Evolutionary conservation across 176 grass and related monocot genomes (phyloP), one percentile per base, ranked within the genome.

Genomic region (Ensete ventricosum): DNA sequence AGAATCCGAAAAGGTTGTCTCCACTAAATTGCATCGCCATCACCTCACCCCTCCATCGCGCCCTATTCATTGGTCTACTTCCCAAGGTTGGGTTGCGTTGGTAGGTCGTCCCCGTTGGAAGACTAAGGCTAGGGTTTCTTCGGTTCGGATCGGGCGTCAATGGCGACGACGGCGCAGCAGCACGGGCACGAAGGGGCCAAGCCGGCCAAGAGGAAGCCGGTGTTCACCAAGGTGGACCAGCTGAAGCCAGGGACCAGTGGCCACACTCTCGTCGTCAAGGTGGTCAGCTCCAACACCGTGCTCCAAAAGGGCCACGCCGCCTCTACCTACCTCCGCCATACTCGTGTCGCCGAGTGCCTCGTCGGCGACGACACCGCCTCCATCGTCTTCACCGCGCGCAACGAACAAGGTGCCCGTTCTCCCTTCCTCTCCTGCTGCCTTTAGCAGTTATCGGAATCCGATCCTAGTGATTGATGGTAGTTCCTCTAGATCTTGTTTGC

Each of bases 221-320:
- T 96, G 59, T 96, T 96, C 78, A 81, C 75, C 14, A 92, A 96
- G 87, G 89, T 96, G 55, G 89, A 96, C 76, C 89, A 85, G 84
- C 87, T 96, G 71, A 92, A 83, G 82, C 92, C 92, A 2, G 82
- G 84, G 63, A 96, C 89, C 22, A 84, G 62, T 77, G 89, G 92
- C 53, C 84, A 86, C 58, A 86, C 84, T 2, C 55, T 86, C 43
- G 77, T 58, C 53, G 79, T 86, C 2, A 86, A 86, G 69, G 84
- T 86, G 20, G 53, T 86, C 23, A 86, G 79, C 68, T 82, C 79
- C 0, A 69, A 81, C 22, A 81, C 84, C 2, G 84, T 86, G 58
- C 79, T 81, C 76, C 78, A 85, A 54, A 85, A 86, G 74, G 79
- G 84, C 79, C 82, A 84, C 9, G 88, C 81, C 12, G 29, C 75